A percentile compares a stretch with the other conserved stretches of the same genome.
Evolutionary conservation across 352 stramenopile genomes (phyloP).

Genomic region (Aphanomyces stellatus): DNA sequence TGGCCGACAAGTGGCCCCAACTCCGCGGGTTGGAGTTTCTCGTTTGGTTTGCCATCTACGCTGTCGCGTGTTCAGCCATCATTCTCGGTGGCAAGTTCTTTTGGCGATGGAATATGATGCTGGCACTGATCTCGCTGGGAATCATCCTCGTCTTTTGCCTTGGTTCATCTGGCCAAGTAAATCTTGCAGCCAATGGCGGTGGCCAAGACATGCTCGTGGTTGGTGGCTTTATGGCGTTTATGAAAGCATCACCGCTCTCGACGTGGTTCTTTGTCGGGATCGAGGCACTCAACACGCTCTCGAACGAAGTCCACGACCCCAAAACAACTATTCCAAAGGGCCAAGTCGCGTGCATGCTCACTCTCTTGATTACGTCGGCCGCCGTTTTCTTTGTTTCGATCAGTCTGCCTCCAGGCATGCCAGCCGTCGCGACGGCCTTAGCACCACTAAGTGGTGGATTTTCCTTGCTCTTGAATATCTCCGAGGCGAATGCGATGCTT

Average conservation of each 20-base stretch:
- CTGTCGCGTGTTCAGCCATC: background rate
- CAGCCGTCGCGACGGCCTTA: background rate
- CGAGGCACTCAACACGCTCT: constrained; percentile 23
- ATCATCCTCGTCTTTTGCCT: constrained; percentile 22
- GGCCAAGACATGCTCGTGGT: background rate
- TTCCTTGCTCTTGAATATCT: background rate
- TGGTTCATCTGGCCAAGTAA: constrained; percentile 14
- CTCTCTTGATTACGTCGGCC: constrained; percentile 11
- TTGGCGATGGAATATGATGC: constrained; percentile 16
- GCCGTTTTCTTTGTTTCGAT: constrained; percentile 22
- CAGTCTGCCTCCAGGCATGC: constrained; percentile 4
- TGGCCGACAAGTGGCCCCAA: background rate
- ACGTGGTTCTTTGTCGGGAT: constrained; percentile 26
- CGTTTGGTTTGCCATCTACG: constrained; percentile 8
- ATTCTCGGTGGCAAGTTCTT: constrained; percentile 1
- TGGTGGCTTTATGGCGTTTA: constrained; percentile 14
- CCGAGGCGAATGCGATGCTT: constrained; percentile 21
- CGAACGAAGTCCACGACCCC: constrained; percentile 16
- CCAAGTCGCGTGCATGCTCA: constrained; percentile 17
- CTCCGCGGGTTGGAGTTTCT: background rate
- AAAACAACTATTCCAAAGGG: constrained; percentile 15
- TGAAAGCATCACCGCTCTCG: constrained; percentile 21
- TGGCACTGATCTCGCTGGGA: constrained; percentile 15
- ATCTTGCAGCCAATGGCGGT: background rate
- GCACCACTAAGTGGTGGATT: background rate